Percentiles rank a stretch among this genome's conserved stretches.
Conservation (phyloP, 768 basidiomycete species). For the Naganishia friedmannii region DNA sequence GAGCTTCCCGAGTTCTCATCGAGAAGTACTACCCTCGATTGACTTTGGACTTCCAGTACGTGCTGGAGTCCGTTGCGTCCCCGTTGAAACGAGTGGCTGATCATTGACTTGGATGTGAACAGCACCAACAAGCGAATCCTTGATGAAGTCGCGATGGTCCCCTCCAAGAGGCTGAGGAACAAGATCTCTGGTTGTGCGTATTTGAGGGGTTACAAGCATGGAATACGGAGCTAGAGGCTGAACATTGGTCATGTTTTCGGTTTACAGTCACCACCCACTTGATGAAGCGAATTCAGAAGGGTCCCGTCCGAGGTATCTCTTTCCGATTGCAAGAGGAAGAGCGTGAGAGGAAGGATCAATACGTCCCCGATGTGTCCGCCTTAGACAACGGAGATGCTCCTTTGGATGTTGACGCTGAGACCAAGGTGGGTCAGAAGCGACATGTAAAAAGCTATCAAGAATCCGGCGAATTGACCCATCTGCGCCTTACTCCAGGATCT, state of each 20-base stretch:
- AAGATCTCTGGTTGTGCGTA: slow-evolving; percentile 82
- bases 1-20: slow-evolving; percentile 96
- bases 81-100: slow-evolving; percentile 12
- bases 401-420: slow-evolving; percentile 85
- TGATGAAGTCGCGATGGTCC: slow-evolving; percentile 66
- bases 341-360: slow-evolving; percentile 96
- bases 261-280: slow-evolving; percentile 83
- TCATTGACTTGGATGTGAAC: not conserved
- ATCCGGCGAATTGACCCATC: not conserved
- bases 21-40: slow-evolving; percentile 99
- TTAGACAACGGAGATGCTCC: slow-evolving; percentile 71
- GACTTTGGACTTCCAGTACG: slow-evolving; percentile 89
- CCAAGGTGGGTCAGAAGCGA: slow-evolving; percentile 65
- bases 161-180: slow-evolving; percentile 98
- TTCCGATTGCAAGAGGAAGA: slow-evolving; percentile 99
- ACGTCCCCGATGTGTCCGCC: slow-evolving; percentile 93
- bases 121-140: slow-evolving; percentile 97
- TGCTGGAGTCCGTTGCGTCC: slow-evolving; percentile 15
- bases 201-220: not conserved
- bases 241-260: not conserved
- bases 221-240: not conserved
- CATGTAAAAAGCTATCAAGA: not conserved
- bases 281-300: slow-evolving; percentile 99
- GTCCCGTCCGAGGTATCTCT: slow-evolving; percentile 97
- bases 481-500: slow-evolving; percentile 62